phyloP scores from a whole-genome alignment of 352 stramenopile species.

The Phytophthora constricta region DNA sequence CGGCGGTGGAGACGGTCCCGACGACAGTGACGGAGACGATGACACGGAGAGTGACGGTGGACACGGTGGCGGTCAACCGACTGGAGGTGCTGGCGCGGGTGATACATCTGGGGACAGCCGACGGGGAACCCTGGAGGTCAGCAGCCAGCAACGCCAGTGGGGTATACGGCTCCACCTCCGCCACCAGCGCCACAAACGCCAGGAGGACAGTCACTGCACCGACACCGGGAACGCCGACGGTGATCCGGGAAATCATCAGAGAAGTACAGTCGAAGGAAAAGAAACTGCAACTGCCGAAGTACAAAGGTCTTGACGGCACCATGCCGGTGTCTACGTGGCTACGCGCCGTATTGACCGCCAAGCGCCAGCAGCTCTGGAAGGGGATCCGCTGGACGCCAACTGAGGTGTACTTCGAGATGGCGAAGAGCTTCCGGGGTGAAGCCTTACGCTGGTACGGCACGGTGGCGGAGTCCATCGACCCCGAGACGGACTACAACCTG shows the following conservation, averaged over 20 bases:
- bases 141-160: background rate
- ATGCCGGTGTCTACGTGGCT: constrained; percentile 16
- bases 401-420: background rate
- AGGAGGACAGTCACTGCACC: background rate
- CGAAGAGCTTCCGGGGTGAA: background rate
- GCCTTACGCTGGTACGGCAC: background rate
- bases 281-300: constrained; percentile 7
- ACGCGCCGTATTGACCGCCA: background rate
- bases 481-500: background rate
- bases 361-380: background rate
- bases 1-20: background rate
- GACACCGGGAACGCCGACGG: background rate
- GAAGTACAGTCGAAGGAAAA: background rate
- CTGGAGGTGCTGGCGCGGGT: background rate
- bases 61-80: background rate
- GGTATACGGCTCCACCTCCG: background rate
- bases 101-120: background rate
- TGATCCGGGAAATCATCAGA: background rate
- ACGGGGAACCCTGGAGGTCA: background rate
- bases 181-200: too few relatives aligned
- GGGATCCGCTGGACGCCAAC: background rate
- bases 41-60: background rate
- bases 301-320: constrained; percentile 1
- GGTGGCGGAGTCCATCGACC: background rate
- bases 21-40: background rate